Base-by-base conservation (phyloP, 2,329 filamentous ascomycete genomes). In the Exutisphaerella laricina region DNA sequence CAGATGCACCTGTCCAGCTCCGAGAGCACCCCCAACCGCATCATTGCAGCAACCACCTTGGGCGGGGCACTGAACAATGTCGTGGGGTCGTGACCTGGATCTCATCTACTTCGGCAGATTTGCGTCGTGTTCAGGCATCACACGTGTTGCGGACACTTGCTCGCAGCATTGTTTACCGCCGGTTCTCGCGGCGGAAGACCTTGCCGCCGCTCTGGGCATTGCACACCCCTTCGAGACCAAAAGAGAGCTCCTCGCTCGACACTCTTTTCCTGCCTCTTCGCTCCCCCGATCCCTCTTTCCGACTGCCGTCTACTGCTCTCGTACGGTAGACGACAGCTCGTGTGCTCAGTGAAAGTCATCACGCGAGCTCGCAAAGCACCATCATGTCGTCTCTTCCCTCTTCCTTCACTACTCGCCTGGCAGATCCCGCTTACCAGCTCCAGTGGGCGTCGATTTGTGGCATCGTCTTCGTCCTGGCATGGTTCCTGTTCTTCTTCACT, bases 401-500 rank as follows among this genome's bases (percentile, higher is more conserved):
- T 32, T 40, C 49, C 20, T 25, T 59, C 45, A 52, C 53, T 41
- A 50, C 56, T 16, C 44, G 48, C 22, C 52, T 63, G 39, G 48
- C 48, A 25, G 46, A 59, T 29, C 59, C 62, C 21, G 52, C 59
- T 30, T 51, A 57, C 38, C 60, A 64, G 49, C 55, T 64, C 44
- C 59, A 55, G 32, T 46, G 62, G 43, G 61, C 58, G n/a, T 56
- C 61, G 17, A 55, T 63, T 30, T 41, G 59, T 26, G 54, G 62
- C 29, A 53, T 60, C 8, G 39, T 64, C 45, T 53, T 66, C 32
- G 46, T 66, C 20, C 45, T 62, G 18, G 58, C 58, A 40, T 66
- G 59, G 54, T 61, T 66, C 43, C 49, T 61, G 31, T 49, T 63
- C 32, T 61, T 58, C 17, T 64, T 63, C 53, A 60, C 59, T 31